These are phyloP conservation scores for Psophocarpus tetragonolobus DNA, from an alignment of 306 rosid species.

Conservation along the genomic window DNA sequence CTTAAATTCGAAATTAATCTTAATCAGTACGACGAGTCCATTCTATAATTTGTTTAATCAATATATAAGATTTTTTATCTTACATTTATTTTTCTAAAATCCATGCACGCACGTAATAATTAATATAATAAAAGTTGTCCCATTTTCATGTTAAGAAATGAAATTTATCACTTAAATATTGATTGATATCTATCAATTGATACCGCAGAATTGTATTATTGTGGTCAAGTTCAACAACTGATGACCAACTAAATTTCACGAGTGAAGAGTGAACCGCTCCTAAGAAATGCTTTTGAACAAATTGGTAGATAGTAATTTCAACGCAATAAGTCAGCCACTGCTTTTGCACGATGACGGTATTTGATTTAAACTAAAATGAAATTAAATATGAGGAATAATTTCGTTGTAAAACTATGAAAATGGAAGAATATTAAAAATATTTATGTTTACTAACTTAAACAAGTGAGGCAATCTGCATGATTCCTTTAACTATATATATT, in stretches of 20 bases:
- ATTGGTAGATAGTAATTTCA: not conserved
- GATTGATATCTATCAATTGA: too few relatives aligned
- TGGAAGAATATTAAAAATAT: not conserved
- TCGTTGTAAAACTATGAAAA: not conserved
- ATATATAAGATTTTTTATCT: too few relatives aligned
- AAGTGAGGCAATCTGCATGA: not conserved
- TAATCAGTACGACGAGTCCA: too few relatives aligned
- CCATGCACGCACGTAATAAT: too few relatives aligned
- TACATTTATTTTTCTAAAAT: too few relatives aligned
- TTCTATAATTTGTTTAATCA: too few relatives aligned
- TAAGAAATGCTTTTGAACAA: not conserved
- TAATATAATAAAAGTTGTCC: too few relatives aligned
- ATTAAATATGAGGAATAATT: not conserved
- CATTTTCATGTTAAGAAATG: too few relatives aligned
- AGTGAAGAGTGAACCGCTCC: slow-evolving; percentile 27
- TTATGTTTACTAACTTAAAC: not conserved
- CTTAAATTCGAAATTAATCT: too few relatives aligned
- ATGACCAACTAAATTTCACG: slow-evolving; percentile 47
- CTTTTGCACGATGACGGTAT: not conserved
- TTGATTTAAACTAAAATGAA: slow-evolving; percentile 16
- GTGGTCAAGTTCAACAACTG: not conserved
- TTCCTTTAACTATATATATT: too few relatives aligned
- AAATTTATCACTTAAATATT: too few relatives aligned
- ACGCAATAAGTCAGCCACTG: not conserved
- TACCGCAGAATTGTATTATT: too few relatives aligned